Evolutionary conservation across 768 basidiomycete genomes (phyloP).

Genomic region (Lactarius indigo): DNA sequence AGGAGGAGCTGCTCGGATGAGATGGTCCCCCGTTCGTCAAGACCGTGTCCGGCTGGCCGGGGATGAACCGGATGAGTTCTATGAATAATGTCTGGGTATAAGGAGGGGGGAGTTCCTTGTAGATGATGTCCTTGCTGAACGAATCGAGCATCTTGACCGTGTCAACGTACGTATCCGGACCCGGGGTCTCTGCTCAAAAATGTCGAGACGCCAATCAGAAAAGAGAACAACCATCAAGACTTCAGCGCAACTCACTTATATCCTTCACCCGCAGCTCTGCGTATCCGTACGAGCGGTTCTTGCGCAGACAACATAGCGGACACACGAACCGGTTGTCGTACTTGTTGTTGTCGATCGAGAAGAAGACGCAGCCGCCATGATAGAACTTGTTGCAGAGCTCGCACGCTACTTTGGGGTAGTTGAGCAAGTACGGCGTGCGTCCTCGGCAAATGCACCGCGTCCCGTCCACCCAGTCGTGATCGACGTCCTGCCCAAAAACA

Average conservation of each 20-base stretch:
- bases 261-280: constrained; percentile 75
- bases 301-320: constrained; percentile 74
- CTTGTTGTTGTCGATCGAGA: constrained; percentile 44
- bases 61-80: constrained; percentile 63
- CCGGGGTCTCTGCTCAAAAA: constrained; percentile 41
- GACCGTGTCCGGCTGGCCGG: constrained; percentile 47
- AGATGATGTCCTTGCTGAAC: constrained; percentile 68
- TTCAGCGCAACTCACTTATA: constrained; percentile 41
- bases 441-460: constrained; percentile 82
- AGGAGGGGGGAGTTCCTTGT: constrained; percentile 62
- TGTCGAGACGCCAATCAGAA: constrained; percentile 15
- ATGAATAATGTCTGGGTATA: constrained; percentile 68
- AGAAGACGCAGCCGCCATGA: constrained; percentile 76
- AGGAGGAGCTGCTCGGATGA: constrained; percentile 26
- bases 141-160: constrained; percentile 69
- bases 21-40: constrained; percentile 28
- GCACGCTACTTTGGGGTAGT: constrained; percentile 64
- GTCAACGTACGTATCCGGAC: constrained; percentile 63
- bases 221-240: background rate
- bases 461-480: constrained; percentile 67
- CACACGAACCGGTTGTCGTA: constrained; percentile 52
- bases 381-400: constrained; percentile 62
- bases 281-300: constrained; percentile 64
- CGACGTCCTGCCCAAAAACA: constrained; percentile 72
- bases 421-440: constrained; percentile 53